These are phyloP conservation scores for Diutina mesorugosa DNA, from an alignment of 1,139 yeast genomes.

Conservation along the genomic window DNA sequence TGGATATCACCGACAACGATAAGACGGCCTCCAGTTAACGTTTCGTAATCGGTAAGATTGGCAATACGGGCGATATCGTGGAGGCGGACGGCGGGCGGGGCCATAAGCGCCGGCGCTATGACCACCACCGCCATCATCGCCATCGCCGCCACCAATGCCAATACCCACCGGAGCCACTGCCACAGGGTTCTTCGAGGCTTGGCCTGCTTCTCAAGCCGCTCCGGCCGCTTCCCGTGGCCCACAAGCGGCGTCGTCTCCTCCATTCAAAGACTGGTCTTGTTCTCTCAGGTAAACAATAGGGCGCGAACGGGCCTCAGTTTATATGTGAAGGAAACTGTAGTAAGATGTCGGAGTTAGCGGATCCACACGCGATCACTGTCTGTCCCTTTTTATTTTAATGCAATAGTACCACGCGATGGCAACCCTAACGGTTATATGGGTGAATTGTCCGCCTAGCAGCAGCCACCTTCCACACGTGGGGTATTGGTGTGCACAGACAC, in stretches of 20 bases:
- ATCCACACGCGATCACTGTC: background rate
- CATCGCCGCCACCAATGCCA: background rate
- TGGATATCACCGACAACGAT: constrained; percentile 82
- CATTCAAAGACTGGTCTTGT: background rate
- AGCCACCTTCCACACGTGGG: background rate
- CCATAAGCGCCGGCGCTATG: background rate
- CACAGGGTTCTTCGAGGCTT: background rate
- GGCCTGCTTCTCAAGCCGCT: background rate
- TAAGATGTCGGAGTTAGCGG: background rate
- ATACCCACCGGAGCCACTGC: background rate
- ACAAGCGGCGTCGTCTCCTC: background rate
- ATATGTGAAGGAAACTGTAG: too few species aligned
- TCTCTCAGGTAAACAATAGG: background rate
- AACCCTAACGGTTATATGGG: background rate
- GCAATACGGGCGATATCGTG: background rate
- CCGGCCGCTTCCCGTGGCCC: background rate
- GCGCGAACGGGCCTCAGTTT: background rate
- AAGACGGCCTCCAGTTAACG: background rate
- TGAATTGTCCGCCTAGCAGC: background rate
- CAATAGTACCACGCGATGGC: background rate
- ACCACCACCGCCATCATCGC: background rate
- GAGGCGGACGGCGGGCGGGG: background rate
- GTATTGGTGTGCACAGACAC: background rate
- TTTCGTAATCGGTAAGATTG: background rate
- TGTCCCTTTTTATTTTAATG: background rate